Evolutionary conservation across 108 stramenopile species (phyloP).

Genomic region (Stephanodiscus minutulus): DNA sequence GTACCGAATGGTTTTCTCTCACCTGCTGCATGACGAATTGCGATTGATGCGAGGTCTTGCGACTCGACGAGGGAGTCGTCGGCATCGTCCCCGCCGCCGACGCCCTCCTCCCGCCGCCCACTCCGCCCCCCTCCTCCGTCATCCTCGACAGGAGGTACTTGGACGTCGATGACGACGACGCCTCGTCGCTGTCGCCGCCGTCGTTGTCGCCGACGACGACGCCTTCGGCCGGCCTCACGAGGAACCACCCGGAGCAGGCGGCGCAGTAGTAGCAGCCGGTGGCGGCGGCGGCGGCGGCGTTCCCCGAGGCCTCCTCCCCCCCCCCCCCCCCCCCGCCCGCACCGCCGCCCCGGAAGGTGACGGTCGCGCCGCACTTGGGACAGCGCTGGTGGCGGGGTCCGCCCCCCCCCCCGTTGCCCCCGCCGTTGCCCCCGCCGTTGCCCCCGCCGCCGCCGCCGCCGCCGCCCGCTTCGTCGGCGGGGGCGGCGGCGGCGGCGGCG

Average conservation of each 20-base stretch:
- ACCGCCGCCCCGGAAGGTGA: conserved; percentile 62
- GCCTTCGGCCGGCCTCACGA: conserved; percentile 30
- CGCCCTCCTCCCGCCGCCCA: conserved; percentile 4
- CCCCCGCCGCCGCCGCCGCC: conserved; percentile 12
- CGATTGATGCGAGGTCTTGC: conserved; percentile 30
- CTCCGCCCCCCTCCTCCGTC: neutral
- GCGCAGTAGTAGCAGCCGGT: conserved; percentile 87
- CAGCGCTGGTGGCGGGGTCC: conserved; percentile 59
- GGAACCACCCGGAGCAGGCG: conserved; percentile 86
- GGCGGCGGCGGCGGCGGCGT: too few species aligned
- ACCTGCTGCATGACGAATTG: conserved; percentile 77
- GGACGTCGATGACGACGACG: neutral
- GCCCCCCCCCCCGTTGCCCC: conserved; percentile 43
- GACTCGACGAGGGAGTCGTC: conserved; percentile 7
- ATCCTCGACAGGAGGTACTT: conserved; percentile 25
- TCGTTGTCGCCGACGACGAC: neutral
- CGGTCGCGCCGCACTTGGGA: conserved; percentile 75
- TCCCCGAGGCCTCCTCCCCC: too few species aligned
- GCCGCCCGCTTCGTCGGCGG: conserved; percentile 1
- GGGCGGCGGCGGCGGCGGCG: neutral
- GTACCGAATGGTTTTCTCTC: too few species aligned
- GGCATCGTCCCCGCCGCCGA: conserved; percentile 14
- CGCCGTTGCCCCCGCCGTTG: conserved; percentile 32
- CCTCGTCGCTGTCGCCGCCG: conserved; percentile 3
- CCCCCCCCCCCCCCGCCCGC: neutral